These are phyloP conservation scores for Volutella citrinella DNA, from an alignment of 2,329 filamentous ascomycete species.

Conservation along the genomic window DNA sequence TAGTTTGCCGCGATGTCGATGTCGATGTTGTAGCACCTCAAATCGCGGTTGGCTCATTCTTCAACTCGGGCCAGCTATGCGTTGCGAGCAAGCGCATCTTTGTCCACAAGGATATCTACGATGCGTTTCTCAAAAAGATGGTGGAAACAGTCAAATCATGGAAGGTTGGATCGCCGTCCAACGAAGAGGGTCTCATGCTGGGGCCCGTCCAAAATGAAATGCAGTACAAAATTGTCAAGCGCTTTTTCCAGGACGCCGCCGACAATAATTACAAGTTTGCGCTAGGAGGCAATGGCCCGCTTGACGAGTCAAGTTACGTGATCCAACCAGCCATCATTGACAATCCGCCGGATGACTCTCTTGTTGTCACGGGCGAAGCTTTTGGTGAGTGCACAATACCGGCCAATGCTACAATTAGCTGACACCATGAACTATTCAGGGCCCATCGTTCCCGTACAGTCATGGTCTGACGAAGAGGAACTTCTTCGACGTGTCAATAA, in stretches of 20 bases:
- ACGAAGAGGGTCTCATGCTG: conserved; percentile 35
- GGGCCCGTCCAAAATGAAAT: conserved; percentile 13
- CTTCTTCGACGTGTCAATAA: conserved; percentile 53
- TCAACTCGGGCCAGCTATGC: conserved; percentile 46
- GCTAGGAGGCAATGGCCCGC: background rate
- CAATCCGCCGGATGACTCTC: conserved; percentile 6
- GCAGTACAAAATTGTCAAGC: conserved; percentile 10
- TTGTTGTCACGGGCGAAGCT: conserved; percentile 9
- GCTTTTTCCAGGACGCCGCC: conserved; percentile 7
- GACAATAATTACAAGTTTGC: conserved; percentile 6
- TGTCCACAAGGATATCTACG: conserved; percentile 57
- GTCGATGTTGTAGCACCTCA: conserved; percentile 26
- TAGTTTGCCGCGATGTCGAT: conserved; percentile 56
- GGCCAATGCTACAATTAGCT: too few species aligned
- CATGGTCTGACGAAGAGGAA: conserved; percentile 58
- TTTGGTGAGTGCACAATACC: conserved; percentile 27
- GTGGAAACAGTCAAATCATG: conserved; percentile 13
- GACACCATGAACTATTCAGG: conserved; percentile 10
- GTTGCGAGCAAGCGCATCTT: conserved; percentile 49
- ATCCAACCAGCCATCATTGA: conserved; percentile 10
- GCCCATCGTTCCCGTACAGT: conserved; percentile 60
- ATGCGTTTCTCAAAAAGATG: conserved; percentile 44
- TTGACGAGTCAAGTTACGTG: background rate
- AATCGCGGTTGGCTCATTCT: conserved; percentile 47
- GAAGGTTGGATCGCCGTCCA: conserved; percentile 43